Conservation (phyloP, 1,284 basidiomycete species). For the Naganishia albida region DNA sequence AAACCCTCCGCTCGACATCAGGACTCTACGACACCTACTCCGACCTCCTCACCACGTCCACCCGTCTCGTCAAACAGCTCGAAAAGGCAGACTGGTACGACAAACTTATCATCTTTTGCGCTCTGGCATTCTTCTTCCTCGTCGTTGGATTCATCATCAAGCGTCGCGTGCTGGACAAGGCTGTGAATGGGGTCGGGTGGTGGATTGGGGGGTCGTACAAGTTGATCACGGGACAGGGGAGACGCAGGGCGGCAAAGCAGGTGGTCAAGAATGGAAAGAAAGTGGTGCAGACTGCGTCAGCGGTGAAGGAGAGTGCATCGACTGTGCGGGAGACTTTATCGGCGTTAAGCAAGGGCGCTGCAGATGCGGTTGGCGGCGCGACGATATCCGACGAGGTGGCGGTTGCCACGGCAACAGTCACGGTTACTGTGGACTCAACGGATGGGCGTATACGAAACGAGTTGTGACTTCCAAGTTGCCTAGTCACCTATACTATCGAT, state of each 20-base stretch:
- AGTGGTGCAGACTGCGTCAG: conserved; percentile 12
- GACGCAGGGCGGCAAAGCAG: conserved; percentile 14
- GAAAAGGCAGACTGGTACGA: conserved; percentile 90
- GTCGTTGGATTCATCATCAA: conserved; percentile 82
- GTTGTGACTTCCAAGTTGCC: background rate
- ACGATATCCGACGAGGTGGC: background rate
- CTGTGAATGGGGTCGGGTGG: conserved; percentile 49
- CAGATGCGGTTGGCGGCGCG: background rate
- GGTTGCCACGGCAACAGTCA: background rate
- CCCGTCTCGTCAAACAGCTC: conserved; percentile 77
- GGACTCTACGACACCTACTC: conserved; percentile 76
- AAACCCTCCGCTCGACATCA: conserved; percentile 71
- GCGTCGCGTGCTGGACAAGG: conserved; percentile 71
- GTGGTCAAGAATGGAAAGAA: conserved; percentile 27
- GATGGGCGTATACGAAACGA: conserved; percentile 12
- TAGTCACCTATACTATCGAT: no score
- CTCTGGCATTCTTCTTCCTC: conserved; percentile 77
- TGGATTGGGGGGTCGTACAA: conserved; percentile 48
- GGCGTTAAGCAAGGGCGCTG: background rate
- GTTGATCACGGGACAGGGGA: conserved; percentile 43
- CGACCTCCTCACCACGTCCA: conserved; percentile 72
- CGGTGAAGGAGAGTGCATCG: background rate
- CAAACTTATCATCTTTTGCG: conserved; percentile 74
- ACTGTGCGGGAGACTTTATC: background rate
- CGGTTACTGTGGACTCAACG: background rate